phyloP scores from a whole-genome alignment of 2,329 filamentous ascomycete species.

The Penicillium olsonii region DNA sequence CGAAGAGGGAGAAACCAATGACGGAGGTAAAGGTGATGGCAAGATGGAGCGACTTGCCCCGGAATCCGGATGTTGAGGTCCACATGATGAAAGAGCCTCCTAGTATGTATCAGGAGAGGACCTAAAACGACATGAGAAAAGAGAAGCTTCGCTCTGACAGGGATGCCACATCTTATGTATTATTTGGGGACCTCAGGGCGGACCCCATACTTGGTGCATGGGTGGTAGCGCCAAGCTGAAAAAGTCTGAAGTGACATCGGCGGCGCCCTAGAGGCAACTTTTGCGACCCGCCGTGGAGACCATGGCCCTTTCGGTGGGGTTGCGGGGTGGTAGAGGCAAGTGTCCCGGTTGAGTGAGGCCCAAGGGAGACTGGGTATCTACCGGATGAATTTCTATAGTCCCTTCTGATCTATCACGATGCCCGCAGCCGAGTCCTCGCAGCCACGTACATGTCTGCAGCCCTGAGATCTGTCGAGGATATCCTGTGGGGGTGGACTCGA shows the following conservation, averaged over 20 bases:
- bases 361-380: too few species aligned
- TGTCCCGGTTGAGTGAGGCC: not conserved
- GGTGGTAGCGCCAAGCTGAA: constrained; percentile 1
- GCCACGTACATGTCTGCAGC: not conserved
- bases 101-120: constrained; percentile 4
- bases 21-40: constrained; percentile 34
- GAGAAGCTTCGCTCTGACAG: constrained; percentile 2
- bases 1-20: constrained; percentile 56
- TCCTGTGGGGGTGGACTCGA: not conserved
- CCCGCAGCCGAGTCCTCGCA: not conserved
- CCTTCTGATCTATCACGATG: too few species aligned
- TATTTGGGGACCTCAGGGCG: not conserved
- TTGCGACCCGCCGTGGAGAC: constrained; percentile 10
- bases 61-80: constrained; percentile 31
- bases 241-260: constrained; percentile 9
- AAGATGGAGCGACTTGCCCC: constrained; percentile 24
- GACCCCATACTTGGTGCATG: not conserved
- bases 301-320: constrained; percentile 1
- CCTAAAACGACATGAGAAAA: constrained; percentile 3
- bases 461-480: not conserved
- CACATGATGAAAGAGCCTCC: constrained; percentile 26
- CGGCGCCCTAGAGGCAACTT: constrained; percentile 9
- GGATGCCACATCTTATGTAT: constrained; percentile 4
- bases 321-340: constrained; percentile 6
- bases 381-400: too few species aligned